Conservation (phyloP, 345 rosid genomes). For the Dipteronia sinensis region DNA sequence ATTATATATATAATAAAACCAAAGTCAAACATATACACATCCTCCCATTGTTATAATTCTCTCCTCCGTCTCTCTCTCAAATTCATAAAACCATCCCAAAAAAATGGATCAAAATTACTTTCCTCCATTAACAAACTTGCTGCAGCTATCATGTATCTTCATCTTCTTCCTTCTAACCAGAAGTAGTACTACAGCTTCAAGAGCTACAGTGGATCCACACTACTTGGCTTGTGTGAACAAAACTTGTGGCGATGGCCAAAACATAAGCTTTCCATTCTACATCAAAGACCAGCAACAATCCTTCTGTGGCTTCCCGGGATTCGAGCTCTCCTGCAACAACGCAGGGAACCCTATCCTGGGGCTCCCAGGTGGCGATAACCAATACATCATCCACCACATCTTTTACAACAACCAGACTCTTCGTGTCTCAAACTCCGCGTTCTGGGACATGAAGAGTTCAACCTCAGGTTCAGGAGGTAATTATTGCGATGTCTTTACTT, state of each 20-base stretch:
- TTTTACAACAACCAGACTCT: slow-evolving; percentile 36
- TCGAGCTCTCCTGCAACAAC: slow-evolving; percentile 33
- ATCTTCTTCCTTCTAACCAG: slow-evolving; percentile 11
- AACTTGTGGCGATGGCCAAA: slow-evolving; percentile 34
- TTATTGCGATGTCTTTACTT: slow-evolving; percentile 13
- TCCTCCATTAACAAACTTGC: slow-evolving; percentile 1
- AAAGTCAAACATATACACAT: not conserved
- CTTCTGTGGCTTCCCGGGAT: slow-evolving; percentile 56
- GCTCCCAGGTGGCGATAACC: slow-evolving; percentile 3
- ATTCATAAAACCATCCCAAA: not conserved
- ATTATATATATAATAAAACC: too few species aligned
- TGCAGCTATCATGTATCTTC: not conserved
- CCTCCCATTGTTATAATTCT: not conserved
- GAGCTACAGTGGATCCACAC: not conserved
- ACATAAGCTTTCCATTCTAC: slow-evolving; percentile 41
- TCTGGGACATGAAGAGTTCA: not conserved
- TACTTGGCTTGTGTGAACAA: slow-evolving; percentile 32
- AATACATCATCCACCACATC: slow-evolving; percentile 35
- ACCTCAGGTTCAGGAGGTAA: not conserved
- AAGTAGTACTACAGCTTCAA: not conserved
- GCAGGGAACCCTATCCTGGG: slow-evolving; percentile 29
- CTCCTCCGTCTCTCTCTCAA: not conserved
- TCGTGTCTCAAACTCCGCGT: slow-evolving; percentile 35
- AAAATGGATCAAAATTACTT: not conserved
- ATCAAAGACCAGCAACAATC: slow-evolving; percentile 25